Percentiles rank a stretch among this genome's conserved stretches.
Evolutionary conservation across 2,329 filamentous ascomycete genomes (phyloP).

Genomic region (Calonectria honghensis): DNA sequence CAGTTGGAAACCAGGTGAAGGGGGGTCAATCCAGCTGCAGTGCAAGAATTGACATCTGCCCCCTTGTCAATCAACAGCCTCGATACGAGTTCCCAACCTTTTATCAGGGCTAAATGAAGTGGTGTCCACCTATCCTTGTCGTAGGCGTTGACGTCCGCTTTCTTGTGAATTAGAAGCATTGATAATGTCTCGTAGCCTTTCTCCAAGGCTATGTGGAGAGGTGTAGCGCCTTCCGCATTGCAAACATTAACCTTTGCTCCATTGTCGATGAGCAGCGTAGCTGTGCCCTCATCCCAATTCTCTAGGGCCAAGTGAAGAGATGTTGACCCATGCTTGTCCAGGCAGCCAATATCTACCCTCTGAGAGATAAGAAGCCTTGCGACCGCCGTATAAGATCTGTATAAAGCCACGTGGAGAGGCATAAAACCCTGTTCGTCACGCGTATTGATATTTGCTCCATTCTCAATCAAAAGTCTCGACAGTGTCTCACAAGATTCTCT

Average conservation of each 20-base stretch:
- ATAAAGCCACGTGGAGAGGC: background rate
- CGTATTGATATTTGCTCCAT: background rate
- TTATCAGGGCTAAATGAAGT: background rate
- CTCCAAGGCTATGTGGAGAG: background rate
- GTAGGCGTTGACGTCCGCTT: background rate
- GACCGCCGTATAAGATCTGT: background rate
- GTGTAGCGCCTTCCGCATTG: background rate
- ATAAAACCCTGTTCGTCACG: background rate
- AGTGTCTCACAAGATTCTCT: background rate
- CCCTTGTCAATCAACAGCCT: background rate
- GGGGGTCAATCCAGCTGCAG: background rate
- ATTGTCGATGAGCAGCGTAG: background rate
- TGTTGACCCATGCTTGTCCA: background rate
- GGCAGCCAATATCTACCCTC: background rate
- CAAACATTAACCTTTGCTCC: background rate
- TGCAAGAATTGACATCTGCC: background rate
- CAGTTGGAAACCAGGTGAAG: background rate
- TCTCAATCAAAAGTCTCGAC: background rate
- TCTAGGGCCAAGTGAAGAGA: background rate
- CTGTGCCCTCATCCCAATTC: background rate
- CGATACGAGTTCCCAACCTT: background rate
- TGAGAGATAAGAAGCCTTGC: background rate
- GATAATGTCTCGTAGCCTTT: background rate
- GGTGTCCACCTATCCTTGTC: background rate
- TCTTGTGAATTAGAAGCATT: background rate